Percentiles rank a stretch among this genome's conserved stretches.
phyloP scores from a whole-genome alignment of 2,329 filamentous ascomycete species.

The Sporothrix dimorphospora region DNA sequence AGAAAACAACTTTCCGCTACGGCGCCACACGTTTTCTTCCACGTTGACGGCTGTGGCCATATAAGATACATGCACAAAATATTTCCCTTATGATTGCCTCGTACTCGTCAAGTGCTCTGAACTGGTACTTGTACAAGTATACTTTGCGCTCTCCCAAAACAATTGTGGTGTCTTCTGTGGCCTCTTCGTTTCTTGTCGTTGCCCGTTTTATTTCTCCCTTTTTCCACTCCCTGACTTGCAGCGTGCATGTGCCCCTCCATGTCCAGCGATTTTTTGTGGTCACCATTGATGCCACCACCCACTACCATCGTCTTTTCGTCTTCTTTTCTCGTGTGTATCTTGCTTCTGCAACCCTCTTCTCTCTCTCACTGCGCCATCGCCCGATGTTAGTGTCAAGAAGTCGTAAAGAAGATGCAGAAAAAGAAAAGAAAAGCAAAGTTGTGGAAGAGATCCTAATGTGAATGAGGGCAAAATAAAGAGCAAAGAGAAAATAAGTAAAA shows the following conservation, averaged over 20 bases:
- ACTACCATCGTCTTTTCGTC: background rate
- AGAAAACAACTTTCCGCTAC: background rate
- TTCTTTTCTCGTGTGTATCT: background rate
- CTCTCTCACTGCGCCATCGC: background rate
- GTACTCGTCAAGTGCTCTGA: background rate
- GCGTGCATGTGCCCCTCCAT: background rate
- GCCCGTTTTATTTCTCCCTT: background rate
- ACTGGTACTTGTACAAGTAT: background rate
- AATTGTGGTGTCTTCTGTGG: too few species aligned
- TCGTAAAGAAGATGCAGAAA: background rate
- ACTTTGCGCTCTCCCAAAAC: background rate
- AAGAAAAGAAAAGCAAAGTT: too few species aligned
- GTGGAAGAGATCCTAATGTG: too few species aligned
- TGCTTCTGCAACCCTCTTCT: background rate
- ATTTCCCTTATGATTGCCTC: background rate
- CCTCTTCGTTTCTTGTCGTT: background rate
- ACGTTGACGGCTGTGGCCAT: background rate
- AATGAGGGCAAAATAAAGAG: background rate
- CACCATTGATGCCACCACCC: background rate
- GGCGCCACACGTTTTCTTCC: background rate
- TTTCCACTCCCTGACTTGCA: slow-evolving; percentile 8
- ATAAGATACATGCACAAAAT: background rate
- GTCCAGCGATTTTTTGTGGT: background rate
- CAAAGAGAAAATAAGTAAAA: background rate
- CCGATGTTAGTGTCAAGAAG: background rate